These are phyloP conservation scores for Lignosus rhinocerotis DNA, from an alignment of 1,284 basidiomycete genomes.

Conservation along the genomic window DNA sequence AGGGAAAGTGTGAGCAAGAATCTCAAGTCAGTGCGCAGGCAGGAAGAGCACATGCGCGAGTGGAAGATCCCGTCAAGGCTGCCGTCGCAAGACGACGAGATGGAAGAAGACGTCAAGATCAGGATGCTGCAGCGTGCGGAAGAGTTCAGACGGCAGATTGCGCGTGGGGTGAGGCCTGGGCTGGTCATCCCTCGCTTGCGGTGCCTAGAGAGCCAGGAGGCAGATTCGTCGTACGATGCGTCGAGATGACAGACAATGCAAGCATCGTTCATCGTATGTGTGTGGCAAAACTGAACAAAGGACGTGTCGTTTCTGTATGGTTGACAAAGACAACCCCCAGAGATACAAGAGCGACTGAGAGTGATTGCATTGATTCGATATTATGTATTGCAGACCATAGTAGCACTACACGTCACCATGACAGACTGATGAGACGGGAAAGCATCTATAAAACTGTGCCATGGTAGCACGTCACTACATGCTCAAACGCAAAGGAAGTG, in stretches of 20 bases:
- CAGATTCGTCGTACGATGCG: not conserved
- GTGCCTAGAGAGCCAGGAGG: slow-evolving; percentile 31
- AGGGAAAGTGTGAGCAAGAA: not conserved
- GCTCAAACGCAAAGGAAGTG: not conserved
- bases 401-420: not conserved
- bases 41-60: not conserved
- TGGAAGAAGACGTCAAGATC: slow-evolving; percentile 11
- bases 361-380: not conserved
- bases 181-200: slow-evolving; percentile 26
- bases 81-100: slow-evolving; percentile 24
- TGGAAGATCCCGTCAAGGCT: slow-evolving; percentile 6
- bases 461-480: not conserved
- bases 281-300: not conserved
- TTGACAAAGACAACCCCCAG: not conserved
- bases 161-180: slow-evolving; percentile 24
- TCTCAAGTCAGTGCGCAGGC: not conserved
- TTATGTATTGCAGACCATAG: slow-evolving; percentile 8
- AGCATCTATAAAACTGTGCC: slow-evolving; percentile 12
- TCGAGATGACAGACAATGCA: not conserved
- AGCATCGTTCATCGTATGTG: not conserved
- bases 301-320: not conserved
- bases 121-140: slow-evolving; percentile 18
- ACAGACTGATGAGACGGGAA: not conserved
- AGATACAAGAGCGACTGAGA: not conserved
- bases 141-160: slow-evolving; percentile 21